Evolutionary conservation across 441 rosid genomes (phyloP), one percentile per base, ranked within the genome.

Genomic region (Flueggea neowawraea): DNA sequence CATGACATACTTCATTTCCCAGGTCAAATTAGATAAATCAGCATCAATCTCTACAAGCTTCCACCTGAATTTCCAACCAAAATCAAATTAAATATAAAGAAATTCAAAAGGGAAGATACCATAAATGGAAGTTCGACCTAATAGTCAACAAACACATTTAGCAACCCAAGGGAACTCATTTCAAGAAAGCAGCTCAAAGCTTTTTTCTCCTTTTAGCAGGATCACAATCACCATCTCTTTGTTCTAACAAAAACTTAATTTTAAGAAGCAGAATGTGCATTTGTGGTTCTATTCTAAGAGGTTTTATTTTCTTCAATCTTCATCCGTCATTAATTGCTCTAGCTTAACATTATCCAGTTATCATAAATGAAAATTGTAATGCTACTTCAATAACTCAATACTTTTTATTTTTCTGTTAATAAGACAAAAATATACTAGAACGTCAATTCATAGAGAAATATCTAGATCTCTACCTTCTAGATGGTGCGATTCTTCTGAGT

Each of bases 11-110:
- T 87, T 85, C 75, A 68, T 83, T 75, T 94, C 95, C 2, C 32
- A 70, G 44, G 76, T 79, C 84, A 87, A 76, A 62, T 79, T 81
- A 55, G 95, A 80, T 62, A 90, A 64, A 61, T 88, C 89, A 67
- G 98, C 91, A 85, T 93, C 88, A 59, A 88, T 84, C 78, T 87
- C 91, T 31, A 93, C 83, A 63, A 90, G 96, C 55, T 82, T 90
- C 98, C 98, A 93, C 81, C 98, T 89, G 82, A 22, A 22, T 22
- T 22, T 2, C 28, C 69, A 80, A 67, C 36, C 58, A 16, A 22
- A 22, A 22, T 11, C 10, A 22, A 22, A 22, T 22, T 22, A n/a
- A n/a, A n/a, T n/a, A n/a, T n/a, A n/a, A n/a, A n/a, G n/a, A n/a
- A n/a, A n/a, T n/a, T n/a, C n/a, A n/a, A n/a, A n/a, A n/a, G n/a